phyloP scores from a whole-genome alignment of 1,284 basidiomycete species.

The Trichosporon faecale region DNA sequence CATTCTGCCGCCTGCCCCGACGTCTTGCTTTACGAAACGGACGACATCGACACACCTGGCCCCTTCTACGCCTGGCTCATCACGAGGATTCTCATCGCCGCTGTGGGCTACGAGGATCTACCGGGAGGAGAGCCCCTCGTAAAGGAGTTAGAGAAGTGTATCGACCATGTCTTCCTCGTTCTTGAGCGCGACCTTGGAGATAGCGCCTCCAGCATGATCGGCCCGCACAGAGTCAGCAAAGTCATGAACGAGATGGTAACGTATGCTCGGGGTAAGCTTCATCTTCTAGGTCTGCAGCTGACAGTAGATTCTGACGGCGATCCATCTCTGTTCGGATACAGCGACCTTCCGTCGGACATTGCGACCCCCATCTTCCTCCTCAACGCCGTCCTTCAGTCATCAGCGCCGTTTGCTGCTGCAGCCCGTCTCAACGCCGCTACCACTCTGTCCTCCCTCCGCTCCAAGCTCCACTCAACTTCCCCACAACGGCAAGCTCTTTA shows the following conservation, averaged over 20 bases:
- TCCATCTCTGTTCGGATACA: slow-evolving; percentile 19
- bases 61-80: slow-evolving; percentile 47
- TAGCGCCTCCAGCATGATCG: slow-evolving; percentile 28
- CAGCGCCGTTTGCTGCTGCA: slow-evolving; percentile 20
- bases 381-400: slow-evolving; percentile 21
- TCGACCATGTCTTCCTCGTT: slow-evolving; percentile 23
- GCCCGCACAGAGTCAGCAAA: slow-evolving; percentile 24
- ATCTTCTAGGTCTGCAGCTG: neutral
- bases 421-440: slow-evolving; percentile 16
- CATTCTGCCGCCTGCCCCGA: slow-evolving; percentile 31
- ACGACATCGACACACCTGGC: slow-evolving; percentile 1
- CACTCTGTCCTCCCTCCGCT: slow-evolving; percentile 22
- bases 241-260: slow-evolving; percentile 27
- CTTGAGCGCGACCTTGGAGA: slow-evolving; percentile 29
- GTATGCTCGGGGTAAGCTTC: slow-evolving; percentile 34
- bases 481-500: slow-evolving; percentile 22
- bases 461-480: neutral
- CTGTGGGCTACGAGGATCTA: slow-evolving; percentile 23
- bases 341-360: slow-evolving; percentile 21
- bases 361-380: slow-evolving; percentile 24
- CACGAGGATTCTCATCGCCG: slow-evolving; percentile 38
- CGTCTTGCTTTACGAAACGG: slow-evolving; percentile 23
- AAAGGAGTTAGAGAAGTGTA: slow-evolving; percentile 22
- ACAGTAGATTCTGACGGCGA: slow-evolving; percentile 15
- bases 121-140: slow-evolving; percentile 17